Evolutionary conservation across 2,329 filamentous ascomycete species (phyloP).

Genomic region (Aplosporella prunicola): DNA sequence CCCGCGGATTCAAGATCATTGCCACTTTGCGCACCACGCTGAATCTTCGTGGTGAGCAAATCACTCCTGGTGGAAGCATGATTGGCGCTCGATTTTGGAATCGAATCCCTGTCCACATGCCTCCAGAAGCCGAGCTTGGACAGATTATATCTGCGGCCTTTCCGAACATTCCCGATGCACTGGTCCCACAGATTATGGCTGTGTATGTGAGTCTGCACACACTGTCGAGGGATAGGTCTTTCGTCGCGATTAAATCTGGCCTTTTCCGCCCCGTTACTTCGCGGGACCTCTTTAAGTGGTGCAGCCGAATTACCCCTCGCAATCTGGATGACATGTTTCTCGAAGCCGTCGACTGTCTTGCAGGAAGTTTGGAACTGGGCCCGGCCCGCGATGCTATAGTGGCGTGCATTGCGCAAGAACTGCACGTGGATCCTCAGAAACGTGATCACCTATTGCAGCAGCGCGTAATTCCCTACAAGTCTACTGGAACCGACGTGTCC

Average conservation of each 20-base stretch:
- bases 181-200: conserved; percentile 44
- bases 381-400: conserved; percentile 52
- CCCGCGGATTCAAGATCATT: conserved; percentile 79
- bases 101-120: conserved; percentile 57
- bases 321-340: conserved; percentile 75
- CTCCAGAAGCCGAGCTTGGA: conserved; percentile 60
- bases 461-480: conserved; percentile 49
- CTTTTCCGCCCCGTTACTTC: conserved; percentile 56
- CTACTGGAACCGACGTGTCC: neutral
- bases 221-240: conserved; percentile 33
- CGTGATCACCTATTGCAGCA: conserved; percentile 67
- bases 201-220: conserved; percentile 41
- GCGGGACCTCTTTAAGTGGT: conserved; percentile 86
- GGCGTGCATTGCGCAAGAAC: conserved; percentile 68
- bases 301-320: conserved; percentile 61
- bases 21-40: conserved; percentile 72
- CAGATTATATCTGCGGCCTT: conserved; percentile 44
- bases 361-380: conserved; percentile 64
- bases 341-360: conserved; percentile 88
- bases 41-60: conserved; percentile 60
- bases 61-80: conserved; percentile 56
- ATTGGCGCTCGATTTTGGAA: conserved; percentile 85
- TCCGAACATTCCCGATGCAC: conserved; percentile 32
- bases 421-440: conserved; percentile 76
- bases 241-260: conserved; percentile 44